phyloP scores from a whole-genome alignment of 805 yeast species.

The Kockiozyma suomiensis region DNA sequence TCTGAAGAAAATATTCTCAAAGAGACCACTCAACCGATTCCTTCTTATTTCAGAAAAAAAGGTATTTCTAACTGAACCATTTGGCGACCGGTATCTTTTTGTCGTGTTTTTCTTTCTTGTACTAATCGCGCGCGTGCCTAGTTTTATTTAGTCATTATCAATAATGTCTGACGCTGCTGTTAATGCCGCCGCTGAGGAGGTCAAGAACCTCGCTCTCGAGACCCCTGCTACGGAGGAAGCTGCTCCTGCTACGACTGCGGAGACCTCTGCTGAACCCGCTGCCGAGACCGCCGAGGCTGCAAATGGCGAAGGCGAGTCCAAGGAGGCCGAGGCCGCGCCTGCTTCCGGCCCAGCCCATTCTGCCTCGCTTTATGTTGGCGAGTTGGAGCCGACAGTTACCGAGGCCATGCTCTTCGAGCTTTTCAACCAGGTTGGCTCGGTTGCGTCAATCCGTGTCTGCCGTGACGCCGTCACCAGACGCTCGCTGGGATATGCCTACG shows the following conservation, averaged over 20 bases:
- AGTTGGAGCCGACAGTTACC: constrained; percentile 86
- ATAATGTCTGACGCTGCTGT: constrained; percentile 32
- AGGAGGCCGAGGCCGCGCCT: constrained; percentile 38
- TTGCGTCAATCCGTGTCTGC: constrained; percentile 96
- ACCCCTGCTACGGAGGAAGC: constrained; percentile 19
- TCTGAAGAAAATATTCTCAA: neutral
- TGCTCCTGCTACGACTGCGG: constrained; percentile 15
- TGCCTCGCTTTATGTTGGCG: constrained; percentile 93
- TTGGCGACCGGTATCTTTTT: neutral
- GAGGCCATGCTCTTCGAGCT: constrained; percentile 94
- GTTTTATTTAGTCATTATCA: neutral
- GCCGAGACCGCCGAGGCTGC: constrained; percentile 16
- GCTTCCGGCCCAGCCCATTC: constrained; percentile 46
- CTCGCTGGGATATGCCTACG: constrained; percentile 97
- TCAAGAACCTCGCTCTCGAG: constrained; percentile 33
- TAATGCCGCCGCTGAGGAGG: constrained; percentile 27
- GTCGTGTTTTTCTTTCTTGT: neutral
- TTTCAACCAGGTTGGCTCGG: constrained; percentile 93
- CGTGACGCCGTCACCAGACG: constrained; percentile 97
- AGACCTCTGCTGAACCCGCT: constrained; percentile 7
- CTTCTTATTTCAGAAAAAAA: neutral
- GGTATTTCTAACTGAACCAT: neutral
- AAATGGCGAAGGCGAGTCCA: constrained; percentile 33
- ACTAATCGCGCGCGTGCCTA: neutral
- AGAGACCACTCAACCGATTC: constrained; percentile 4